These are phyloP conservation scores for Emergomyces africanus DNA, from an alignment of 2,329 filamentous ascomycete genomes.

Conservation along the genomic window DNA sequence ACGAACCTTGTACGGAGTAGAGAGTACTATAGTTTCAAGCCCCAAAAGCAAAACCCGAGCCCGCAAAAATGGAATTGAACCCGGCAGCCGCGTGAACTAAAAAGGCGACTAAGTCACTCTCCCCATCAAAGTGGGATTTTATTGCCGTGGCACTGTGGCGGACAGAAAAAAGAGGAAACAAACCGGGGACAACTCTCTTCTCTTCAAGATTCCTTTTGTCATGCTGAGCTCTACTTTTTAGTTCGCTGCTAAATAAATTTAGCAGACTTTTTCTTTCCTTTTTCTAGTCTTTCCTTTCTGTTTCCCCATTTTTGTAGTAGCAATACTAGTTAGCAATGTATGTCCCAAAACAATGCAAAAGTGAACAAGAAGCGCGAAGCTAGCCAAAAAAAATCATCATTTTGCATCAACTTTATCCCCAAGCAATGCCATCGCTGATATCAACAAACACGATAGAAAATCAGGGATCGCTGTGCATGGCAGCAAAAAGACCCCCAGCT, in stretches of 20 bases:
- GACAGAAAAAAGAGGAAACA: neutral
- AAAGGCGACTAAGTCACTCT: neutral
- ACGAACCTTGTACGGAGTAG: no score
- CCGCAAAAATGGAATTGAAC: conserved; percentile 1
- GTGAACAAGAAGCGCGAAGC: neutral
- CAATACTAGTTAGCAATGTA: neutral
- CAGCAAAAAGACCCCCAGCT: neutral
- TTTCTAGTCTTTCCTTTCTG: neutral
- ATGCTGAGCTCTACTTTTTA: neutral
- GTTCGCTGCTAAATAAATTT: neutral
- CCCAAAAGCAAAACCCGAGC: neutral
- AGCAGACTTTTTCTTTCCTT: neutral
- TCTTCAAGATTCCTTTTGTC: neutral
- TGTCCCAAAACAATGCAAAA: neutral
- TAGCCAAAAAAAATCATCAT: neutral
- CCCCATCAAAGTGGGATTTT: neutral
- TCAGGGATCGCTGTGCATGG: neutral
- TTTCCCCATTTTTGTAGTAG: neutral
- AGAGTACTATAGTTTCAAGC: neutral
- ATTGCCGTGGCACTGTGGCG: neutral
- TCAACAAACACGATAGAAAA: neutral
- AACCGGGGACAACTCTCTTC: neutral
- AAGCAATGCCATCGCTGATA: no score
- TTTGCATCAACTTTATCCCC: no score
- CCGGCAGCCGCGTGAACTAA: neutral